Base-by-base conservation (phyloP, 139 green algal species). In the Picochlorum sp. region DNA sequence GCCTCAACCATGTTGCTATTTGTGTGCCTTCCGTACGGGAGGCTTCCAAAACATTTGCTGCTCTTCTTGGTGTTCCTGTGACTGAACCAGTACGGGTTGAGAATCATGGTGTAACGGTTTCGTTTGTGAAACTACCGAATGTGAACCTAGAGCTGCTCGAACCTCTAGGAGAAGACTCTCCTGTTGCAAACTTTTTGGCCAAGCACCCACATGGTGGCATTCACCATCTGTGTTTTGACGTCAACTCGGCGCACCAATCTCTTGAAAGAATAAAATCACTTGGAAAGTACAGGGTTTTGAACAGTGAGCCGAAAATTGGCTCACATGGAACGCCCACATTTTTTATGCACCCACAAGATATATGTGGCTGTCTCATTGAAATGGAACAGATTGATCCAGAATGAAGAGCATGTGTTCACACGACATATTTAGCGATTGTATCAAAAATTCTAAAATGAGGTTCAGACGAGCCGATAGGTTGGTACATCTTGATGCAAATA, bases 1-100 rank as follows among this genome's bases (percentile, higher is more conserved):
- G 81, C 7, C 60, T 88, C 7, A 88, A 89, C 56, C 81, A 88
- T 62, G 63, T 88, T n/a, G 81, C 81, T 5, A 77, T 88, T 7
- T 82, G 78, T 4, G 81, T 88, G 1, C 81, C 81, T 18, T 57
- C 84, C 58, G 34, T 89, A 8, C 3, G 13, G 2, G 65, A 71
- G 24, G 78, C 81, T 45, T 56, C 74, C 2, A 77, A 74, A 38
- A 75, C 68, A 23, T 90, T 83, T 30, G 16, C n/a, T 4, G 50
- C 30, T 23, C 62, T 74, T 14, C 63, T 90, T 15, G 81, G 86
- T 11, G 72, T 74, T 16, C 65, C 63, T 30, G 72, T 74, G 20
- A 74, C 69, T 13, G 80, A 84, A 30, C 83, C 84, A 6, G 63
- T 70, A 45, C 51, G 66, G 6, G 83, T 92, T 79, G 68, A 45